Evolutionary conservation across 176 grass and related monocot species (phyloP).

Genomic region (Triticum turgidum): DNA sequence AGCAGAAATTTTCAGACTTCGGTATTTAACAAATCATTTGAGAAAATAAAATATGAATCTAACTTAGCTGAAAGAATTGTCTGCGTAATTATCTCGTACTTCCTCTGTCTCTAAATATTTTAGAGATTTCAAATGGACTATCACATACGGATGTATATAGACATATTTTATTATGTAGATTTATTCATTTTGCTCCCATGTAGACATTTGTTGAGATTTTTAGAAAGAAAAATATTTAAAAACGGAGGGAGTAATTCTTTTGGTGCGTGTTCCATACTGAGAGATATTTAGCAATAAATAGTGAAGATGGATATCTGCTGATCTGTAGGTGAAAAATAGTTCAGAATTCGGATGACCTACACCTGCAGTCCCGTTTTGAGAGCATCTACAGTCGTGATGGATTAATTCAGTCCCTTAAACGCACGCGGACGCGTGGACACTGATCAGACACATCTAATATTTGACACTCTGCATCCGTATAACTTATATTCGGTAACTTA

Average conservation of each 20-base stretch:
- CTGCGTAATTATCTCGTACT: background rate
- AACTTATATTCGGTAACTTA: too few relatives aligned
- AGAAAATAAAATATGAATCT: background rate
- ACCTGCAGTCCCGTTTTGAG: background rate
- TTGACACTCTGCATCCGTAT: too few relatives aligned
- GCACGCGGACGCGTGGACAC: too few relatives aligned
- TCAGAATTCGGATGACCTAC: background rate
- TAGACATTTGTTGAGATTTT: too few relatives aligned
- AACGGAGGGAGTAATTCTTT: background rate
- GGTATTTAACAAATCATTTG: background rate
- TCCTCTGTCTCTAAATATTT: too few relatives aligned
- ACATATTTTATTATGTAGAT: too few relatives aligned
- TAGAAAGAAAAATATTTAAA: too few relatives aligned
- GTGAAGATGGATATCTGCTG: background rate
- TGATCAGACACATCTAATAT: accelerated
- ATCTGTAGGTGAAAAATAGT: background rate
- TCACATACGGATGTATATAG: too few relatives aligned
- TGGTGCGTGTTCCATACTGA: background rate
- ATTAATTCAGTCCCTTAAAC: too few relatives aligned
- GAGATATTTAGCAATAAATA: background rate
- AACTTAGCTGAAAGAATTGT: background rate
- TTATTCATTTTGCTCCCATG: too few relatives aligned
- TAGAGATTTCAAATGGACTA: too few relatives aligned
- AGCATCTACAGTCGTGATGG: too few relatives aligned
- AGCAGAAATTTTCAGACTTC: background rate